A percentile compares a stretch with the other conserved stretches of the same genome.
Evolutionary conservation across 805 yeast species (phyloP).

Genomic region (Komagataella phaffii): DNA sequence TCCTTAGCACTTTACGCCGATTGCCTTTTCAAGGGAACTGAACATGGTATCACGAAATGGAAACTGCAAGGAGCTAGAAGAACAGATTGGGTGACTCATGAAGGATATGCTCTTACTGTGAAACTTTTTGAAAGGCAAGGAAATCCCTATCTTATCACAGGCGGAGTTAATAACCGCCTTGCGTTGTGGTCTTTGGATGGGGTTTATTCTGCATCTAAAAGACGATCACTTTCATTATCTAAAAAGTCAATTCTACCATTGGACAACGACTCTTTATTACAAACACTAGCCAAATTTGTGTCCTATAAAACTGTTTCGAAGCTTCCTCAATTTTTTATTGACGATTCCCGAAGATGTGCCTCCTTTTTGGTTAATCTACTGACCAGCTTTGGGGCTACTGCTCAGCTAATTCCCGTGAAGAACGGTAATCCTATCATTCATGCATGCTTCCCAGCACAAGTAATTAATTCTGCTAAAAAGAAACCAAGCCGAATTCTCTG

Average conservation of each 20-base stretch:
- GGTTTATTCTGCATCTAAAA: slow-evolving; percentile 3
- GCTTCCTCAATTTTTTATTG: slow-evolving; percentile 50
- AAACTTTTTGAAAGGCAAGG: slow-evolving; percentile 27
- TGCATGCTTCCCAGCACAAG: slow-evolving; percentile 49
- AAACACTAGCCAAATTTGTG: slow-evolving; percentile 46
- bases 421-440: slow-evolving; percentile 80
- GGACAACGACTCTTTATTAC: slow-evolving; percentile 50
- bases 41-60: slow-evolving; percentile 36
- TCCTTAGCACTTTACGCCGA: slow-evolving; percentile 43
- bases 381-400: slow-evolving; percentile 54
- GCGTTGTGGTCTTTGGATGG: slow-evolving; percentile 54
- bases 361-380: slow-evolving; percentile 51
- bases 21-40: slow-evolving; percentile 52
- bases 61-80: slow-evolving; percentile 29
- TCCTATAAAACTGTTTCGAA: slow-evolving; percentile 70
- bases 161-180: slow-evolving; percentile 57
- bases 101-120: slow-evolving; percentile 38
- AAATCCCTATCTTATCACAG: slow-evolving; percentile 41
- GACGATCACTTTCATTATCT: background rate
- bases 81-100: slow-evolving; percentile 36
- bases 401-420: slow-evolving; percentile 58
- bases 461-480: background rate
- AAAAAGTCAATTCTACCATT: slow-evolving; percentile 14
- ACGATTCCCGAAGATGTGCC: slow-evolving; percentile 82
- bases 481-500: slow-evolving; percentile 44